Base-by-base conservation (phyloP, 768 basidiomycete species). In the Xerocomellus chrysenteron region DNA sequence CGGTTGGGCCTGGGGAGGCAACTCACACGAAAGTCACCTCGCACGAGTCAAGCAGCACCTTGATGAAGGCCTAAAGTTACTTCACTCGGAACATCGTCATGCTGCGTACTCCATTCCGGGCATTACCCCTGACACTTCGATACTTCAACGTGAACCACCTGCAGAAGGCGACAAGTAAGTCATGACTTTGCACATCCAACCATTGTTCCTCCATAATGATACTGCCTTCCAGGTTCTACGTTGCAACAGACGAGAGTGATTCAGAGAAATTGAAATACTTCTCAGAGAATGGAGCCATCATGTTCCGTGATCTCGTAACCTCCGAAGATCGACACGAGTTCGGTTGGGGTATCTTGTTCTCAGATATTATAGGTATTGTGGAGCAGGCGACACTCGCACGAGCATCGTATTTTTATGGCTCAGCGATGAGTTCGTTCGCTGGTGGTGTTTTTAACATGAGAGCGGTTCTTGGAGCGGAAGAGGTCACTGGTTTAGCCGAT, bases 311-410 rank as follows among this genome's bases (percentile, higher is more conserved):
- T 58, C 63, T 79, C 8, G 56, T 79, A 17, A 76, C 75, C 28
- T 59, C 68, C 26, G 72, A 76, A 39, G 78, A 78, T 53, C 68
- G 73, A 7, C 70, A 65, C 26, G 65, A 58, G 30, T 71, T 74
- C 11, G 74, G 76, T 16, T 79, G 78, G 78, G 68, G 69, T 2
- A 59, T 78, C 49, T 56, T 78, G 49, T 60, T 78, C 58, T 71
- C 75, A 16, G 78, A 79, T 51, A 64, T 78, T 30, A 58, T 71
- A 28, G 77, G 73, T 13, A 66, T 79, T 26, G 70, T 76, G 30
- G 76, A 78, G 58, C 77, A 74, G 65, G 68, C 68, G 26, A 62
- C 75, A 30, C 65, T 77, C n/a, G 65, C 69, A 5, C 63, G 68
- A 11, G 63, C 68, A 11, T 66, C 68, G 1, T 77, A 69, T 55